These are phyloP conservation scores for Collybia sordida DNA, from an alignment of 768 basidiomycete species.

Conservation along the genomic window DNA sequence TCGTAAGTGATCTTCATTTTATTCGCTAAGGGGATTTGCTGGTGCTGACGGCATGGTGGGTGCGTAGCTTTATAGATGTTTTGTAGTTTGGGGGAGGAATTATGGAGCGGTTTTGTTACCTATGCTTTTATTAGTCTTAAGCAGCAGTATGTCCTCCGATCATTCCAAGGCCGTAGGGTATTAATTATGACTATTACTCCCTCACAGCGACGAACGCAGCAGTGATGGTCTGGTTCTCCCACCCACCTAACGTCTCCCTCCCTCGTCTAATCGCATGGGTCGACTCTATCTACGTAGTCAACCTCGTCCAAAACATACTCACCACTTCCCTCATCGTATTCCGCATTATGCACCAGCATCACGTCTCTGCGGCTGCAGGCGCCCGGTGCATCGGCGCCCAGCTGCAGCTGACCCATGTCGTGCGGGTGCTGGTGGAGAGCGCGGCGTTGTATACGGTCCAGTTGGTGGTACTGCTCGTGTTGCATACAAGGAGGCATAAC, in stretches of 20 bases:
- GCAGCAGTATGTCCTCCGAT: conserved; percentile 12
- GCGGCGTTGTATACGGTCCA: conserved; percentile 28
- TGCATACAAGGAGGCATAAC: conserved; percentile 20
- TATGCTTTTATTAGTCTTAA: conserved; percentile 13
- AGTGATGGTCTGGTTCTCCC: conserved; percentile 16
- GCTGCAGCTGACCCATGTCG: conserved; percentile 13
- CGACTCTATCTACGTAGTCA: conserved; percentile 3
- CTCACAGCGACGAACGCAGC: conserved; percentile 7
- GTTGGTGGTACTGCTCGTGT: conserved; percentile 23
- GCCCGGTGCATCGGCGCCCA: conserved; percentile 7
- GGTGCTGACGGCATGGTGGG: too few relatives aligned
- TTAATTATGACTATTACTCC: too few relatives aligned
- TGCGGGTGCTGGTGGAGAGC: conserved; percentile 29
- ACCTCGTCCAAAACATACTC: conserved; percentile 19
- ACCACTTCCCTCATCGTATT: conserved; percentile 25
- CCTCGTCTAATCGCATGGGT: neutral
- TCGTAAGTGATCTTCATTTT: conserved; percentile 3
- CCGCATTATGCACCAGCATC: conserved; percentile 22
- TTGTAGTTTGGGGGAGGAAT: conserved; percentile 21
- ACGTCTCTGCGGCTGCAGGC: conserved; percentile 13
- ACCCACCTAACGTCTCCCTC: conserved; percentile 12
- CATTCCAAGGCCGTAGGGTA: neutral
- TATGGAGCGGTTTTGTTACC: conserved; percentile 18
- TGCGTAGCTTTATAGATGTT: conserved; percentile 24
- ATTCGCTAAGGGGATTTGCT: too few relatives aligned